A percentile compares a stretch with the other conserved stretches of the same genome.
Conservation (phyloP, 805 yeast species). For the Metschnikowia bowlesiae region DNA sequence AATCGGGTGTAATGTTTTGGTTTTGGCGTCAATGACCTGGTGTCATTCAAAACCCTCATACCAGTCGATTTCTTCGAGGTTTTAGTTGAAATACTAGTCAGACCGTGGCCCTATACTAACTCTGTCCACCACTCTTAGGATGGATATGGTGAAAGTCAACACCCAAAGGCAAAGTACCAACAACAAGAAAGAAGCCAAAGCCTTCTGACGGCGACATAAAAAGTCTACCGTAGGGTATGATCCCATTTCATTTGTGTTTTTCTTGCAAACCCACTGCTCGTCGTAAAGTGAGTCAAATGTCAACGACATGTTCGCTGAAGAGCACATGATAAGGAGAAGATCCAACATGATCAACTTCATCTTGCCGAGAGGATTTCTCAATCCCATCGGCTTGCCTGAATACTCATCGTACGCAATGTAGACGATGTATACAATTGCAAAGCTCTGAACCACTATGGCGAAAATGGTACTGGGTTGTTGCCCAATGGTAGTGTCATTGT, state of each 20-base stretch:
- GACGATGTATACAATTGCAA: conserved; percentile 70
- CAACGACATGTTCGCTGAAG: conserved; percentile 81
- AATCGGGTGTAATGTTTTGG: neutral
- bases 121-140: conserved; percentile 74
- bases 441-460: conserved; percentile 81
- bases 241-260: conserved; percentile 18
- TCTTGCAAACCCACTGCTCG: conserved; percentile 67
- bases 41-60: neutral
- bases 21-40: neutral
- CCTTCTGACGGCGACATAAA: conserved; percentile 75
- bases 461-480: conserved; percentile 89
- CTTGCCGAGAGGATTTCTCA: conserved; percentile 80
- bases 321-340: conserved; percentile 79
- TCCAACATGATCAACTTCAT: conserved; percentile 79
- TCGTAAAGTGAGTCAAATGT: conserved; percentile 82
- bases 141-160: conserved; percentile 74
- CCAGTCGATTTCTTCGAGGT: neutral
- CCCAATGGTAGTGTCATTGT: conserved; percentile 37
- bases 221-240: conserved; percentile 35
- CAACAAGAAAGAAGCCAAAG: conserved; percentile 74
- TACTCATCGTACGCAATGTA: conserved; percentile 91
- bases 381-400: conserved; percentile 85
- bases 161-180: conserved; percentile 79
- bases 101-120: conserved; percentile 30
- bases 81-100: neutral